phyloP scores from a whole-genome alignment of 352 stramenopile genomes.

The Globisporangium spinosum region DNA sequence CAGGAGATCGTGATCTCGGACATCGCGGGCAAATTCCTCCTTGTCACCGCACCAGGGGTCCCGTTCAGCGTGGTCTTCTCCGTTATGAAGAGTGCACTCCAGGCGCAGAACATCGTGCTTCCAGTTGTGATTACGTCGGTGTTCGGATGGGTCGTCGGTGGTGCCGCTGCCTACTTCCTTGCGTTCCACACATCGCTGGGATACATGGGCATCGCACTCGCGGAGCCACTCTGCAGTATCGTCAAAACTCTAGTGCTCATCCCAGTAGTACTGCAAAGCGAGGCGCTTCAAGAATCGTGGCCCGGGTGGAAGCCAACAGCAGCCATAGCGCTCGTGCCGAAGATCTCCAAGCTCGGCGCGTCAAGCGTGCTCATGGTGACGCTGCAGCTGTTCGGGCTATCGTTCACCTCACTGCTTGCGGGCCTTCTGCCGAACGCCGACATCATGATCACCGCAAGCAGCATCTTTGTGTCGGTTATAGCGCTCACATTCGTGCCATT shows the following conservation, averaged over 20 bases:
- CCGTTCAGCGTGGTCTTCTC: neutral
- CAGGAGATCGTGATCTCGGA: neutral
- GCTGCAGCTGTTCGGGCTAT: neutral
- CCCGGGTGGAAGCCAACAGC: constrained; percentile 21
- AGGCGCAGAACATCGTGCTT: neutral
- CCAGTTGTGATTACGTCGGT: neutral
- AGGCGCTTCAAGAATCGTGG: neutral
- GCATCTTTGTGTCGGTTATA: neutral
- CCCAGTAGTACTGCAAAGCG: neutral
- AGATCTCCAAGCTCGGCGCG: neutral
- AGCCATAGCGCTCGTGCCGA: constrained; percentile 1
- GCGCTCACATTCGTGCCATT: neutral
- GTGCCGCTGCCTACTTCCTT: neutral
- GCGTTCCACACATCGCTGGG: neutral
- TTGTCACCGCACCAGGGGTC: neutral
- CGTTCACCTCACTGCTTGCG: neutral
- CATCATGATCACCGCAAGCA: neutral
- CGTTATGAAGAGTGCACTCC: neutral
- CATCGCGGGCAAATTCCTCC: neutral
- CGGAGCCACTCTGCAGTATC: neutral
- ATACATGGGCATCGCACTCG: neutral
- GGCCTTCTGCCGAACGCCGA: neutral
- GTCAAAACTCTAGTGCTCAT: neutral
- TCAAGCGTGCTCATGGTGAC: neutral
- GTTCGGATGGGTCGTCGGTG: neutral